A percentile compares a stretch with the other conserved stretches of the same genome.
phyloP scores from a whole-genome alignment of 495 filamentous ascomycete species.

The Penicillium goetzii region DNA sequence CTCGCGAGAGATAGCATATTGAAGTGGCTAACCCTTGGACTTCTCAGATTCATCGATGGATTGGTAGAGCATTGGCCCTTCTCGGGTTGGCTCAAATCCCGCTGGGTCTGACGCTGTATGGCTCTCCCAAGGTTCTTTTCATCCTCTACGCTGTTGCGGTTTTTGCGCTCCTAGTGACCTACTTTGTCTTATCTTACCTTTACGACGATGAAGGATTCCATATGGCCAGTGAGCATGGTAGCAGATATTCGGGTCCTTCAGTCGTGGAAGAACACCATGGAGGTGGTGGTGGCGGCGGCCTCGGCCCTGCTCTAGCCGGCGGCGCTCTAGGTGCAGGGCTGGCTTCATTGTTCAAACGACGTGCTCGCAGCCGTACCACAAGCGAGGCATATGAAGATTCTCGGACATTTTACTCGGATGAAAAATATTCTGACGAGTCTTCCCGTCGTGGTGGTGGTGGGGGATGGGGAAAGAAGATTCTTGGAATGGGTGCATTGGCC shows the following conservation, averaged over 20 bases:
- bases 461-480: constrained; percentile 66
- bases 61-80: constrained; percentile 74
- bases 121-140: constrained; percentile 82
- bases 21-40: neutral
- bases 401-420: constrained; percentile 59
- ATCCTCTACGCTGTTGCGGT: constrained; percentile 80
- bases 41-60: constrained; percentile 76
- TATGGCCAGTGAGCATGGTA: constrained; percentile 56
- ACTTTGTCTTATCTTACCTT: constrained; percentile 73
- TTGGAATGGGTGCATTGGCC: constrained; percentile 67
- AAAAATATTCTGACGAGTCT: constrained; percentile 60
- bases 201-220: constrained; percentile 56
- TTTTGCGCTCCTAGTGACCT: constrained; percentile 65
- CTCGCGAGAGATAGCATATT: neutral
- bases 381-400: constrained; percentile 46
- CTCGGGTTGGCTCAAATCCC: constrained; percentile 87
- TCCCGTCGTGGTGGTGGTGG: constrained; percentile 44
- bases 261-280: constrained; percentile 38
- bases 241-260: constrained; percentile 52
- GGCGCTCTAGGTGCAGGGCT: constrained; percentile 65
- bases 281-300: constrained; percentile 29
- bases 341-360: constrained; percentile 58
- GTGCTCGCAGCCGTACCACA: constrained; percentile 37
- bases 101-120: constrained; percentile 88
- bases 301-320: constrained; percentile 47